Percentiles rank a stretch among this genome's conserved stretches.
These are phyloP conservation scores for Trichophyton mentagrophytes DNA, from an alignment of 2,329 filamentous ascomycete genomes.

Conservation along the genomic window DNA sequence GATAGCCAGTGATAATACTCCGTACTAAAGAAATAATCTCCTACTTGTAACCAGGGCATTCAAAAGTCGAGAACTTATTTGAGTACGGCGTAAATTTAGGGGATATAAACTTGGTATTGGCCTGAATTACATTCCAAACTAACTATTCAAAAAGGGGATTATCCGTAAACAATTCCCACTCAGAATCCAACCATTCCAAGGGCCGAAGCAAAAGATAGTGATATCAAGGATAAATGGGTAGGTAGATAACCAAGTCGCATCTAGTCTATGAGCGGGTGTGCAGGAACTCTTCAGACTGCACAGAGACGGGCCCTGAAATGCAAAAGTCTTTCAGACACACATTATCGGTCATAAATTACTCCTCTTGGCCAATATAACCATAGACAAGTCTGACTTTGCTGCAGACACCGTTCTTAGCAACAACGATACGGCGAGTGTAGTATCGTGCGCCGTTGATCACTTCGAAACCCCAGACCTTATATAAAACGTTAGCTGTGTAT, in stretches of 20 bases:
- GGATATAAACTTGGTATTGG: no score
- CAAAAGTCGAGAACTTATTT: no score
- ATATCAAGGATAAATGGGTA: no score
- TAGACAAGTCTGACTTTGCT: constrained; percentile 32
- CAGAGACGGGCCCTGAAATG: neutral
- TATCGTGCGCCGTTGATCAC: constrained; percentile 29
- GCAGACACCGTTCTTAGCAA: constrained; percentile 26
- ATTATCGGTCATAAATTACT: constrained; percentile 2
- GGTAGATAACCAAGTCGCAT: neutral
- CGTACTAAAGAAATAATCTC: no score
- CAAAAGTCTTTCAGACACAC: neutral
- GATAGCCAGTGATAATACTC: no score
- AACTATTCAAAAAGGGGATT: no score
- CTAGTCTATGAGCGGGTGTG: neutral
- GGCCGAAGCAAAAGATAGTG: no score
- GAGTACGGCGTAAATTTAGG: no score
- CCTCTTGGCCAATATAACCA: constrained; percentile 19
- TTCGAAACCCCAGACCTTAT: constrained; percentile 38
- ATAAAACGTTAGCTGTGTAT: neutral
- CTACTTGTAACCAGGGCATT: no score
- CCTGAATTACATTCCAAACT: no score
- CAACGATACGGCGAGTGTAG: constrained; percentile 32
- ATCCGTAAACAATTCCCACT: no score
- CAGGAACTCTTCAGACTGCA: neutral
- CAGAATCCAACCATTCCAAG: no score